phyloP scores from a whole-genome alignment of 1,284 basidiomycete genomes.

The Pseudozyma tsukubaensis region DNA sequence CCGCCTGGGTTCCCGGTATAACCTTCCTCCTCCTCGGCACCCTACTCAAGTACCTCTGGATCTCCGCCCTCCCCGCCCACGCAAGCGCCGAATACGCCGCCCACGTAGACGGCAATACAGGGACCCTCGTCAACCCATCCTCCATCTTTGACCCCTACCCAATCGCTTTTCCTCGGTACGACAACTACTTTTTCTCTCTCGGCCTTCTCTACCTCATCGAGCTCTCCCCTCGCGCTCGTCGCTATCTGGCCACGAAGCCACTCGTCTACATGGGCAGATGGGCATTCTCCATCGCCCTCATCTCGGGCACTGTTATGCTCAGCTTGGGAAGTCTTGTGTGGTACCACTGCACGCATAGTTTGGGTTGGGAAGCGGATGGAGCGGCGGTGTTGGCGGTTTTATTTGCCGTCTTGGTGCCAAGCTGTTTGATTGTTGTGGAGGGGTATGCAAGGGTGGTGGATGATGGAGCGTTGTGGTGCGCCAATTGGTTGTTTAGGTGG shows the following conservation, averaged over 20 bases:
- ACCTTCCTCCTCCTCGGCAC: constrained; percentile 30
- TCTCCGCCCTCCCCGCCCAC: constrained; percentile 30
- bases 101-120: constrained; percentile 49
- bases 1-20: constrained; percentile 29
- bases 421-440: constrained; percentile 25
- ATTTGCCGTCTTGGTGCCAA: constrained; percentile 36
- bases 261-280: constrained; percentile 45
- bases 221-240: constrained; percentile 14
- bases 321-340: constrained; percentile 42
- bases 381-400: constrained; percentile 28
- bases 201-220: constrained; percentile 52
- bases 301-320: constrained; percentile 52
- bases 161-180: constrained; percentile 51
- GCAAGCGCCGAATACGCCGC: constrained; percentile 37
- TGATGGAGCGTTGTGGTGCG: constrained; percentile 23
- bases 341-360: constrained; percentile 17
- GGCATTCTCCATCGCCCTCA: constrained; percentile 51
- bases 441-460: constrained; percentile 38
- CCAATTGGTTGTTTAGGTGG: constrained; percentile 50
- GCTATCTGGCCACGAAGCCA: constrained; percentile 13
- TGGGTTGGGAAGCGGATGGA: constrained; percentile 21
- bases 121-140: constrained; percentile 28
- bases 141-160: constrained; percentile 18
- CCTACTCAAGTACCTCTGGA: constrained; percentile 58
- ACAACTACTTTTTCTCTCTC: constrained; percentile 55